phyloP scores from a whole-genome alignment of 306 rosid species.

The Trichosanthes truncata region DNA sequence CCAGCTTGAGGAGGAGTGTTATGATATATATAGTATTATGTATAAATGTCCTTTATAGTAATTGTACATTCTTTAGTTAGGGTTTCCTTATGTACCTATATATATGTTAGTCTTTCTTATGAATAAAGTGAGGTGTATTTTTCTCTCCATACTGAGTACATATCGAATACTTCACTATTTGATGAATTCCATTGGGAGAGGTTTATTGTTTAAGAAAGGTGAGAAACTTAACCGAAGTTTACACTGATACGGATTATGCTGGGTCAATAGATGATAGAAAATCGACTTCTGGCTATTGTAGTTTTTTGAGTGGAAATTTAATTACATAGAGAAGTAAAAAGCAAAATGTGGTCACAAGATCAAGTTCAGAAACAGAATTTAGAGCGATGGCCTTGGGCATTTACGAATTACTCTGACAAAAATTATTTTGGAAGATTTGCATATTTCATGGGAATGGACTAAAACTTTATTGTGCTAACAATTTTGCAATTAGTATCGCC shows the following conservation, averaged over 20 bases:
- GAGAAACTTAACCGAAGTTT: neutral
- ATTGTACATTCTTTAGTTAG: no score
- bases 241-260: neutral
- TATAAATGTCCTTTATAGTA: no score
- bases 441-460: neutral
- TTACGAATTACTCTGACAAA: neutral
- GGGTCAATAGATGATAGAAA: neutral
- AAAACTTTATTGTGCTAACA: neutral
- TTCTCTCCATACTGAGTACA: no score
- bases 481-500: no score
- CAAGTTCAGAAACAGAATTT: neutral
- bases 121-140: no score
- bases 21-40: no score
- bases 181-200: neutral
- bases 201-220: neutral
- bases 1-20: no score
- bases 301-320: neutral
- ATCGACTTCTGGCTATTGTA: neutral
- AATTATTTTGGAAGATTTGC: neutral
- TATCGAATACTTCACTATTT: no score
- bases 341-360: neutral
- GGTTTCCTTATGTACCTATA: no score
- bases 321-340: neutral
- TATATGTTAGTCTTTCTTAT: no score
- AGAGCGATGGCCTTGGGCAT: neutral